Evolutionary conservation across 345 rosid species (phyloP).

Genomic region (Eucalyptus cloeziana): DNA sequence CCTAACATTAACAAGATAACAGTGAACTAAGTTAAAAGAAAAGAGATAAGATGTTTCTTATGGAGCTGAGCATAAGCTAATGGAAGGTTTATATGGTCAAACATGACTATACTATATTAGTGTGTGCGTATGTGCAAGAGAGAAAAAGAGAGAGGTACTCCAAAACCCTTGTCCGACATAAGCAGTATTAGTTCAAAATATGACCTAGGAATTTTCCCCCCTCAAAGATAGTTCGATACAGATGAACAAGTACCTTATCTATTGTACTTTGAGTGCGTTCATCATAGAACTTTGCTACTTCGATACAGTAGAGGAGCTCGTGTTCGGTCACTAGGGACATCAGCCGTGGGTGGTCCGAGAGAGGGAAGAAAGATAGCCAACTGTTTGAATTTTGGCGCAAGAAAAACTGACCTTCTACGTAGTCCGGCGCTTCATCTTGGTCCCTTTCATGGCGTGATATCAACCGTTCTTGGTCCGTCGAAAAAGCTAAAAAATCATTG

Average conservation of each 20-base stretch:
- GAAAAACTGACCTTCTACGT: not conserved
- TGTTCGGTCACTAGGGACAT: not conserved
- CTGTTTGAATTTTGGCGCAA: not conserved
- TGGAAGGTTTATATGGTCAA: not conserved
- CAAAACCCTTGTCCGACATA: not conserved
- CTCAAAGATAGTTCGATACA: not conserved
- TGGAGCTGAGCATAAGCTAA: not conserved
- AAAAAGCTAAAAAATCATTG: not conserved
- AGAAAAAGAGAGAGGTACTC: not conserved
- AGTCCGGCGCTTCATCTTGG: not conserved
- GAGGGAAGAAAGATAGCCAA: not conserved
- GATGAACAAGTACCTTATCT: not conserved
- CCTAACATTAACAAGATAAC: not conserved
- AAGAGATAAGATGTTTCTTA: not conserved
- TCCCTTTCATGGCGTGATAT: not conserved
- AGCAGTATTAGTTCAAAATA: not conserved
- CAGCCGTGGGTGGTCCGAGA: not conserved
- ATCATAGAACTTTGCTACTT: conserved; percentile 1
- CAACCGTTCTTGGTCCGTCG: not conserved
- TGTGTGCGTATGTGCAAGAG: not conserved
- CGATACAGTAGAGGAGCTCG: not conserved
- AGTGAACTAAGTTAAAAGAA: not conserved
- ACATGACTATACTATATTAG: not conserved
- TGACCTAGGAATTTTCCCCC: not conserved
- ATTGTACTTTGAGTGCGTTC: not conserved